These are phyloP conservation scores for Leishmania mexicana DNA, from an alignment of 208 protist species.

Conservation along the genomic window DNA sequence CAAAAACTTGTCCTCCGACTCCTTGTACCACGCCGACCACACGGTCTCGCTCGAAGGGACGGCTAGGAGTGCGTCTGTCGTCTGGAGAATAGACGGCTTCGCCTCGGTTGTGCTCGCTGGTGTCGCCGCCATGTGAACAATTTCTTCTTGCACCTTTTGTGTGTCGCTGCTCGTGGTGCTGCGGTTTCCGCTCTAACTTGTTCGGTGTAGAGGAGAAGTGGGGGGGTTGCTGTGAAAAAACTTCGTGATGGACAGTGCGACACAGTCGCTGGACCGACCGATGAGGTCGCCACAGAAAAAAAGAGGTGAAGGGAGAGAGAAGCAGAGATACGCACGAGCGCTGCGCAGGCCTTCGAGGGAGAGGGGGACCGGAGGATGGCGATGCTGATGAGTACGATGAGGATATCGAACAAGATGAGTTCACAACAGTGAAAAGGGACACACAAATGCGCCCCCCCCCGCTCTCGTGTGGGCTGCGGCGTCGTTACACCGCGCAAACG, in stretches of 20 bases:
- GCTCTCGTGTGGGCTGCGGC: neutral
- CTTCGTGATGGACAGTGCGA: neutral
- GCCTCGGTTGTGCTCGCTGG: slow-evolving; percentile 13
- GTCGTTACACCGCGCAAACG: neutral
- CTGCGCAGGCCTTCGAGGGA: neutral
- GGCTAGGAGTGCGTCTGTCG: slow-evolving; percentile 43
- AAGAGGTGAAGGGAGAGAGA: neutral
- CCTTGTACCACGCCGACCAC: slow-evolving; percentile 88
- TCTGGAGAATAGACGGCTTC: slow-evolving; percentile 62
- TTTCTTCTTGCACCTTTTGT: neutral
- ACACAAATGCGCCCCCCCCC: too few relatives aligned
- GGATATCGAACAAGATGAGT: neutral
- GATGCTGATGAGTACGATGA: neutral
- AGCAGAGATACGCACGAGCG: neutral
- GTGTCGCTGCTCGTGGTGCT: neutral
- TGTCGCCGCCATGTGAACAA: slow-evolving; percentile 2
- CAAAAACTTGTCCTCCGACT: slow-evolving; percentile 74
- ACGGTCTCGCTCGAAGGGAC: slow-evolving; percentile 64
- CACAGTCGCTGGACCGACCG: neutral
- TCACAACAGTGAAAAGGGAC: neutral
- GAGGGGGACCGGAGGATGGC: neutral
- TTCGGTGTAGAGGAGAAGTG: neutral
- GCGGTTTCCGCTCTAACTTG: neutral
- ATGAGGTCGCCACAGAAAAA: neutral
- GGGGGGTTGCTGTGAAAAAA: neutral